Conservation (phyloP, 2,329 filamentous ascomycete genomes). For the Trichoderma koningii region DNA sequence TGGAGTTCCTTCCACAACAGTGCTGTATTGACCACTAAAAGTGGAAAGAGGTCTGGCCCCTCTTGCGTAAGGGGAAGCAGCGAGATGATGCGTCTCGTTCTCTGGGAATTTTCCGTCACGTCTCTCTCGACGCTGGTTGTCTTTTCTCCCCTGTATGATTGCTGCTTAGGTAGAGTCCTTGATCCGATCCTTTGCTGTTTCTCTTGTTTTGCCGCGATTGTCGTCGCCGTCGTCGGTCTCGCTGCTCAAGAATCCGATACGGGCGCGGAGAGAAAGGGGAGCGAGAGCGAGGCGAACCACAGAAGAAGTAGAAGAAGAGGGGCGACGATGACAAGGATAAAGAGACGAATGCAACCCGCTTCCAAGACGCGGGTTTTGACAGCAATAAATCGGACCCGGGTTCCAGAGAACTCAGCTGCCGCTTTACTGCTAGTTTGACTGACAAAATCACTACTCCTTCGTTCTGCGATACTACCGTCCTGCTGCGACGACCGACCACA, state of each 20-base stretch:
- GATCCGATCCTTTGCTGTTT: neutral
- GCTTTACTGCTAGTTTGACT: neutral
- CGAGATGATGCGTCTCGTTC: conserved; percentile 12
- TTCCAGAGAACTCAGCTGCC: neutral
- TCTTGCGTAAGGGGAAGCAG: neutral
- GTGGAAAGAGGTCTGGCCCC: neutral
- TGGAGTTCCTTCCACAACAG: neutral
- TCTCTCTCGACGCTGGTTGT: neutral
- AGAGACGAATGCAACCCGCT: neutral
- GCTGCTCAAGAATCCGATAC: neutral
- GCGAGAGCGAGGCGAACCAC: neutral
- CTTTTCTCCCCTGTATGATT: neutral
- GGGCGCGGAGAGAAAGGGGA: neutral
- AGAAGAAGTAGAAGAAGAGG: neutral
- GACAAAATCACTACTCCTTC: no score
- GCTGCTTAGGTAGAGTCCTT: neutral
- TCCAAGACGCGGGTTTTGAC: conserved; percentile 7
- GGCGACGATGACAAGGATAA: neutral
- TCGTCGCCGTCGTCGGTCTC: neutral
- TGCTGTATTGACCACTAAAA: neutral
- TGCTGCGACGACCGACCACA: neutral
- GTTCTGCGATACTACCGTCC: neutral
- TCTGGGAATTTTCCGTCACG: neutral
- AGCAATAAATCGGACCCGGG: conserved; percentile 1
- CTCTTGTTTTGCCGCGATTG: neutral